These are phyloP conservation scores for Austropuccinia psidii DNA, from an alignment of 1,284 basidiomycete genomes.

Conservation along the genomic window DNA sequence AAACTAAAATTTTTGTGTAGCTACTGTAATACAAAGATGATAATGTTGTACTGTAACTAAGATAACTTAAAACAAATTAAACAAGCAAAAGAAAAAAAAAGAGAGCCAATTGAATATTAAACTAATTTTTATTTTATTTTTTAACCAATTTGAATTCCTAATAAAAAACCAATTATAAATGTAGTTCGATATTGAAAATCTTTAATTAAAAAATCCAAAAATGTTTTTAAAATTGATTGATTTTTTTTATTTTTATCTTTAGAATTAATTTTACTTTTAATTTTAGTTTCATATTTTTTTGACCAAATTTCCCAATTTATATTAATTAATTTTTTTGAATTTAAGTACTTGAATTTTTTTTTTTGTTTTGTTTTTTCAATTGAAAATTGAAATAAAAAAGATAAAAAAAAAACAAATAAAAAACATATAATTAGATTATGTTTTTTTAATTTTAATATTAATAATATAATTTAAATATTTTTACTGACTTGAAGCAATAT, in stretches of 20 bases:
- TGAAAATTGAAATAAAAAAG: not conserved
- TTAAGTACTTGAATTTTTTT: constrained; percentile 12
- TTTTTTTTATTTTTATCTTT: not conserved
- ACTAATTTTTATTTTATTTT: not conserved
- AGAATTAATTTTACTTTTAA: not conserved
- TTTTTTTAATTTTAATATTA: not conserved
- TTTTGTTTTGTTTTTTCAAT: not conserved
- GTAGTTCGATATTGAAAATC: constrained; percentile 29
- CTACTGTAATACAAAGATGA: no score
- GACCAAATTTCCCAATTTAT: constrained; percentile 22
- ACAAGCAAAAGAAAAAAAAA: no score
- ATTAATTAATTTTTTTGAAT: constrained; percentile 10
- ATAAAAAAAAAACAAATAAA: not conserved
- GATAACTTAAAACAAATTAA: no score
- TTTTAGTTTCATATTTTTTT: not conserved
- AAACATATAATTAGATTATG: no score
- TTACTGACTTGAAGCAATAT: constrained; percentile 31
- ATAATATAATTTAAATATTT: no score
- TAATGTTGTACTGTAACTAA: no score
- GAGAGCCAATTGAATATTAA: not conserved
- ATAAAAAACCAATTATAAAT: constrained; percentile 13
- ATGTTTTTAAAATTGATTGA: not conserved
- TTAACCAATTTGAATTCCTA: constrained; percentile 29
- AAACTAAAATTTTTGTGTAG: no score
- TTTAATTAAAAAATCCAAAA: constrained; percentile 17